phyloP scores from a whole-genome alignment of 805 yeast species.

The Kazachstania kunashirensis region DNA sequence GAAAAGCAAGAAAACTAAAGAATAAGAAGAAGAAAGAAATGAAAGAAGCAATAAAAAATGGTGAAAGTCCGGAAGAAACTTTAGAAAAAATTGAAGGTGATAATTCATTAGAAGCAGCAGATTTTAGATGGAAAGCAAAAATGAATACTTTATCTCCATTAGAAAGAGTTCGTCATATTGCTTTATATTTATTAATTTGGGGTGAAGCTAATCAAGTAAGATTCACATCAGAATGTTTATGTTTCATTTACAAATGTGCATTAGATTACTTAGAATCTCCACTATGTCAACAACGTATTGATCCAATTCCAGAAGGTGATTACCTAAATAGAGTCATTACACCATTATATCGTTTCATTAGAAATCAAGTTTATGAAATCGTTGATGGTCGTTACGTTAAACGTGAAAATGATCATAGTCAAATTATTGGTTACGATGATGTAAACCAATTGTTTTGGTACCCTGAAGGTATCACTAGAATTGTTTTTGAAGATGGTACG shows the following conservation, averaged over 20 bases:
- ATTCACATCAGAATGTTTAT: conserved; percentile 80
- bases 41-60: conserved; percentile 45
- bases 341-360: conserved; percentile 72
- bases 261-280: conserved; percentile 82
- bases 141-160: conserved; percentile 66
- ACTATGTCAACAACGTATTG: conserved; percentile 78
- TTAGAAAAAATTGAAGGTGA: conserved; percentile 68
- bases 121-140: conserved; percentile 72
- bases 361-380: conserved; percentile 75
- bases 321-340: conserved; percentile 86
- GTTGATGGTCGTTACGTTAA: conserved; percentile 73
- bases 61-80: conserved; percentile 50
- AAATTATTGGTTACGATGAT: conserved; percentile 89
- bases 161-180: conserved; percentile 70
- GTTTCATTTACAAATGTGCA: conserved; percentile 94
- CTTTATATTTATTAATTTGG: conserved; percentile 69
- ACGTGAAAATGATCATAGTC: conserved; percentile 77
- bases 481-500: conserved; percentile 70
- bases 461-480: conserved; percentile 95
- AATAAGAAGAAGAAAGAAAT: conserved; percentile 66
- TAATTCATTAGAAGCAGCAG: conserved; percentile 75
- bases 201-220: conserved; percentile 93
- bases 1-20: conserved; percentile 71
- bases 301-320: conserved; percentile 81
- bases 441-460: conserved; percentile 98